Base-by-base conservation (phyloP, 345 rosid genomes). In the Abelmoschus esculentus region DNA sequence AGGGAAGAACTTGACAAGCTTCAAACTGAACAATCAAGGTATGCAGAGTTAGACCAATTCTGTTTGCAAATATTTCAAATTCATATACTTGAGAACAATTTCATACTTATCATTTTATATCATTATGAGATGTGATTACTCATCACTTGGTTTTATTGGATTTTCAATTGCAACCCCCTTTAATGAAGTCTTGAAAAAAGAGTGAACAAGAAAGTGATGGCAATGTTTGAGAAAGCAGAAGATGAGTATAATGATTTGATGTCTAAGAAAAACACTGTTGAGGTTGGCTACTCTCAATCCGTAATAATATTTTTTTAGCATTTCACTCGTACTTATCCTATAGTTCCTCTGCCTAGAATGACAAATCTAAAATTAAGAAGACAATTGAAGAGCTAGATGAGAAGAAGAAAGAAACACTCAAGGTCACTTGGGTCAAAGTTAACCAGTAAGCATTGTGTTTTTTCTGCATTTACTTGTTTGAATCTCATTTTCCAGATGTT, bases 151-250 rank as follows among this genome's bases (percentile, higher is more conserved):
- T 70, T 66, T 59, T 8, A 71, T 58, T 5, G 47, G 59, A 18
- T 72, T 61, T 29, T 68, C 49, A 22, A 26, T 10, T 56, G 32
- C 6, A 5, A 22, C n/a, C 26, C 69, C 68, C 40, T 31, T 8
- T 19, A 61, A 47, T 78, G 74, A 81, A 90, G 98, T 54, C 90
- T 89, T 6, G 98, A 90, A 77, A 95, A 90, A 79, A 87, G 98
- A 81, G 98, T 95, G 62, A 91, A 95, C 81, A 95, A 95, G 89
- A 95, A 91, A 79, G 99, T 91, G 44, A 95, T 91, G 96, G 86
- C 93, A 1, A 91, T 95, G 98, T 95, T 95, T 62, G 99, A 95
- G 85, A 95, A 95, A 79, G 99, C 99, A 65, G 99, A 95, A 72
- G 99, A 93, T 78, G 98, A 93, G 72, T 90, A 89, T 76, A 86